These are phyloP conservation scores for Acacia acuminata DNA, from an alignment of 306 rosid genomes.

Conservation along the genomic window DNA sequence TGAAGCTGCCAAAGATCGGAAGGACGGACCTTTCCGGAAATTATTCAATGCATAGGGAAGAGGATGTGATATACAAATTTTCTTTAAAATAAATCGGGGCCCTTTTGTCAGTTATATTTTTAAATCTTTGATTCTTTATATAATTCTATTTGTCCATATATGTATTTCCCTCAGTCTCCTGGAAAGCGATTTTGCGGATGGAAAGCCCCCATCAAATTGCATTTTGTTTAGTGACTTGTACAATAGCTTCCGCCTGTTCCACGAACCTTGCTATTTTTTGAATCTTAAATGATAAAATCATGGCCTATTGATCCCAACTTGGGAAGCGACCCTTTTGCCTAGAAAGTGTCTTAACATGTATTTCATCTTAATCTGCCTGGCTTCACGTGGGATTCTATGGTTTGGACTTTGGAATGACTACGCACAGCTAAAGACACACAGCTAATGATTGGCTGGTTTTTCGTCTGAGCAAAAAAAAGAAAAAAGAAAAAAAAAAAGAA, in stretches of 20 bases:
- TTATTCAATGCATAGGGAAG: slow-evolving; percentile 69
- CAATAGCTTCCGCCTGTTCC: background rate
- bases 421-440: too few relatives aligned
- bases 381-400: too few relatives aligned
- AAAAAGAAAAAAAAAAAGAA: too few relatives aligned
- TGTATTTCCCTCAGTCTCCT: slow-evolving; percentile 9
- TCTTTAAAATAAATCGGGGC: background rate
- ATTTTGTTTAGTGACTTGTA: background rate
- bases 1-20: slow-evolving; percentile 97
- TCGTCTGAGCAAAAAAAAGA: too few relatives aligned
- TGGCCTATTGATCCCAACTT: too few relatives aligned
- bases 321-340: too few relatives aligned
- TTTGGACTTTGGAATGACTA: too few relatives aligned
- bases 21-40: slow-evolving; percentile 95
- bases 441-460: too few relatives aligned
- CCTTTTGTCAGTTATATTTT: background rate
- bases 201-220: background rate
- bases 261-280: background rate
- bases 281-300: too few relatives aligned
- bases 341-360: too few relatives aligned
- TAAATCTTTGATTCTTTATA: slow-evolving; percentile 32
- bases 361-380: too few relatives aligned
- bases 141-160: slow-evolving; percentile 24
- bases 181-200: background rate
- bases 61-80: slow-evolving; percentile 19